A percentile compares a stretch with the other conserved stretches of the same genome.
These are phyloP conservation scores for Porcisia hertigi DNA, from an alignment of 208 protist species.

Conservation along the genomic window DNA sequence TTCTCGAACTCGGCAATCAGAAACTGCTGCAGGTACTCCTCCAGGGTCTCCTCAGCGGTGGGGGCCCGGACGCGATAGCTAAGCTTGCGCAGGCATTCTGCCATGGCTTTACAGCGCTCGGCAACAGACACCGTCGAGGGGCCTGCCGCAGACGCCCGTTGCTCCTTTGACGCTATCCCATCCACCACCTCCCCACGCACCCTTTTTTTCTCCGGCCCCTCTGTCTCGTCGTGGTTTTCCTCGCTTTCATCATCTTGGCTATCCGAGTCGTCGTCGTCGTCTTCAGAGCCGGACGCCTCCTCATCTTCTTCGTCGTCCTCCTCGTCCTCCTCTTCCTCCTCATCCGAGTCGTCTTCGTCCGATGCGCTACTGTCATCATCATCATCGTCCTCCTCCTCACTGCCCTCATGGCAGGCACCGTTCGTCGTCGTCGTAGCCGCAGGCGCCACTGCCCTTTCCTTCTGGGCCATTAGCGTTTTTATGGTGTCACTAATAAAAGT, in stretches of 20 bases:
- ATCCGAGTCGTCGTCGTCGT: slow-evolving; percentile 39
- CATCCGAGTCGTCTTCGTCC: slow-evolving; percentile 27
- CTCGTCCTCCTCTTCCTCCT: slow-evolving; percentile 36
- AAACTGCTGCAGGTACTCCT: slow-evolving; percentile 65
- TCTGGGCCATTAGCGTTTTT: slow-evolving; percentile 36
- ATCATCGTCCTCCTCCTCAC: slow-evolving; percentile 27
- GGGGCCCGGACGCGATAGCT: slow-evolving; percentile 58
- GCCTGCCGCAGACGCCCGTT: neutral
- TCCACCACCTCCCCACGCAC: slow-evolving; percentile 35
- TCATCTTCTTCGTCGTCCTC: slow-evolving; percentile 39
- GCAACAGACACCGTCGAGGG: slow-evolving; percentile 24
- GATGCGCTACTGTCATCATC: slow-evolving; percentile 20
- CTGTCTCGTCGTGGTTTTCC: slow-evolving; percentile 21
- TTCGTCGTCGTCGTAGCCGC: neutral
- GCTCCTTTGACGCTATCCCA: neutral
- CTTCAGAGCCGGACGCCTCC: slow-evolving; percentile 30
- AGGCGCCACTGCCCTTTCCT: slow-evolving; percentile 7
- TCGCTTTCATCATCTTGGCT: slow-evolving; percentile 39
- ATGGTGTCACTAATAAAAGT: slow-evolving; percentile 57
- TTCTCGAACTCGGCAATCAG: slow-evolving; percentile 70
- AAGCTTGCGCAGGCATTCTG: slow-evolving; percentile 65
- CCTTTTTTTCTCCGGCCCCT: slow-evolving; percentile 50
- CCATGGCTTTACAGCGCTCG: slow-evolving; percentile 78
- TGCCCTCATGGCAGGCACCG: neutral
- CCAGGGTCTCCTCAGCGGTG: slow-evolving; percentile 46